Evolutionary conservation across 1,284 basidiomycete species (phyloP).

Genomic region (Fomitiporia mediterranea): DNA sequence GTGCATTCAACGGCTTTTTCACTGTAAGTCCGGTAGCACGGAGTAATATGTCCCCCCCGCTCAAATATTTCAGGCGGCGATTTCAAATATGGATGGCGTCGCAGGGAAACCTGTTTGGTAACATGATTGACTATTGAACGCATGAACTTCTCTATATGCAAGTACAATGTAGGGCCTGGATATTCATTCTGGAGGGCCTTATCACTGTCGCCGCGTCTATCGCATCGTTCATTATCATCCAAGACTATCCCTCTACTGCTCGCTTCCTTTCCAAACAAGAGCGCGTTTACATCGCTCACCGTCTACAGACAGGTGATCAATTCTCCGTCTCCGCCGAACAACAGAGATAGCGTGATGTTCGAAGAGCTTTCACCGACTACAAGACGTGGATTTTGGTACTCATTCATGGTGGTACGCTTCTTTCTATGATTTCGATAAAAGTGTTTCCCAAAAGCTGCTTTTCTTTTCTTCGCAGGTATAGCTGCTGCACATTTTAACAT

Average conservation of each 20-base stretch:
- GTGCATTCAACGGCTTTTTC: slow-evolving; percentile 65
- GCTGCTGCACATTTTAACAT: slow-evolving; percentile 71
- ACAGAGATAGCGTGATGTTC: slow-evolving; percentile 56
- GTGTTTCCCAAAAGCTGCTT: too few species aligned
- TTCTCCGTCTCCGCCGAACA: slow-evolving; percentile 67
- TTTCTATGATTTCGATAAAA: too few species aligned
- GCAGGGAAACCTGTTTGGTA: slow-evolving; percentile 52
- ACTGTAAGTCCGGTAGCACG: slow-evolving; percentile 39
- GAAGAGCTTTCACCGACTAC: slow-evolving; percentile 59
- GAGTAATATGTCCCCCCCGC: not conserved
- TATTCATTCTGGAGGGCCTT: slow-evolving; percentile 66
- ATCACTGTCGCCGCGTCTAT: slow-evolving; percentile 59
- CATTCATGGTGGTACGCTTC: slow-evolving; percentile 11
- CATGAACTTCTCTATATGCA: not conserved
- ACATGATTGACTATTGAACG: slow-evolving; percentile 2
- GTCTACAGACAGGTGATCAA: slow-evolving; percentile 64
- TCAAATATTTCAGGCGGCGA: slow-evolving; percentile 45
- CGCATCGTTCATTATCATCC: slow-evolving; percentile 70
- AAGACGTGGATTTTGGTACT: slow-evolving; percentile 66
- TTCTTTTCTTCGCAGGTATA: slow-evolving; percentile 39
- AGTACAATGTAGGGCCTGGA: slow-evolving; percentile 51
- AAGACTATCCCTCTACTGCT: slow-evolving; percentile 78
- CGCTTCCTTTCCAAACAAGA: slow-evolving; percentile 71
- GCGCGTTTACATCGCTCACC: slow-evolving; percentile 59
- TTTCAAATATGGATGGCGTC: slow-evolving; percentile 64